Evolutionary conservation across 371 early-diverging fungal genomes (phyloP), one percentile per base, ranked within the genome.

Genomic region (Syncephalis fuscata): DNA sequence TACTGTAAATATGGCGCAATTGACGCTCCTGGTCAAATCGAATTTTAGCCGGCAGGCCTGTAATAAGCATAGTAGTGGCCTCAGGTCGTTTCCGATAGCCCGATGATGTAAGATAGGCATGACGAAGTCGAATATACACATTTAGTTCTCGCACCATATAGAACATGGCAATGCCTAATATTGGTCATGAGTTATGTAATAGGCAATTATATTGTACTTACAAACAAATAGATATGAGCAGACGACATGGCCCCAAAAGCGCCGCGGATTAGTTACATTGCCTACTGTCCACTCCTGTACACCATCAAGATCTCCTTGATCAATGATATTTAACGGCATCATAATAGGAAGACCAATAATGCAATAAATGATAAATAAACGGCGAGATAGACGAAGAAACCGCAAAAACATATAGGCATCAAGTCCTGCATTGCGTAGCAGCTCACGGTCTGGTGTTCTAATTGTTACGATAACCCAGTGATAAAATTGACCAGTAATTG

Each of bases 351-450:
- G 53, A 10, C 70, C 75, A 14, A 80, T 42, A 2, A 80, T 15
- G 2, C 73, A 64, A 56, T 68, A 73, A 11, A 67, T 59, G 4
- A 58, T 46, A 48, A 84, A 84, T 15, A 61, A 40, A 14, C 50
- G 26, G 3, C 57, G 57, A 27, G 19, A 4, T 8, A 41, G 41
- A 41, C 82, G 67, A 26, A 80, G 57, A 50, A 74, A 73, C 27
- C 74, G 70, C n/a, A 82, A 53, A 21, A 78, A 76, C 82, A 84
- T 79, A 58, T 71, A 84, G 14, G 77, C 66, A 59, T 84, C 85
- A 38, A 84, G 67, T 2, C 80, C 80, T 47, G 77, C 71, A 3
- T 70, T 63, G n/a, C 63, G 61, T 14, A 79, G 62, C 11, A 82
- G 61, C 8, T 64, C 63, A 3, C 62, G 62, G 47, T 82, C 83